Percentiles rank a stretch among this genome's conserved stretches.
Evolutionary conservation across 2,329 filamentous ascomycete species (phyloP).

Genomic region (Xylariaceae sp.): DNA sequence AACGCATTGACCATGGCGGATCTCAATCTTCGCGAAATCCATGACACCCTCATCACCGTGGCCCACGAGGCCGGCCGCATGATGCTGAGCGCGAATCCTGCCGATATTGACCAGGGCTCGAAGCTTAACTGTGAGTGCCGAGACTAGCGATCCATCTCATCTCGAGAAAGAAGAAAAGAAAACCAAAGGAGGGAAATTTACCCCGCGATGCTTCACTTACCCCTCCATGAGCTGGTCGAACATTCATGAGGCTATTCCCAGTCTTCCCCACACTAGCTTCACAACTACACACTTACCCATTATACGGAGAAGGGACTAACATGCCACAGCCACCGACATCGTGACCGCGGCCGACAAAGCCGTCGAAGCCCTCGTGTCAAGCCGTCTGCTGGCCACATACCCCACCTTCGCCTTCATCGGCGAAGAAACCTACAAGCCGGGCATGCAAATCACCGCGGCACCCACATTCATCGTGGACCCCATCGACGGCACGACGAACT

Average conservation of each 20-base stretch:
- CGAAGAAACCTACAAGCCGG: conserved; percentile 70
- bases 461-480: conserved; percentile 80
- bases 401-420: conserved; percentile 62
- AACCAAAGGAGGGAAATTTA: background rate
- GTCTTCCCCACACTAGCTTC: too few species aligned
- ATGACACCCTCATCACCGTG: conserved; percentile 54
- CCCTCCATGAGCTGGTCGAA: background rate
- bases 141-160: background rate
- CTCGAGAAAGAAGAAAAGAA: background rate
- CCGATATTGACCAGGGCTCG: conserved; percentile 50
- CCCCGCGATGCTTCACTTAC: background rate
- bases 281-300: background rate
- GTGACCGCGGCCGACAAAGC: conserved; percentile 64
- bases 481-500: conserved; percentile 79
- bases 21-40: conserved; percentile 56
- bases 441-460: conserved; percentile 53
- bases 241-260: background rate
- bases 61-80: conserved; percentile 60
- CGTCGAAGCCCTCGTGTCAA: conserved; percentile 57
- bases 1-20: conserved; percentile 39
- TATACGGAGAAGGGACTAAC: background rate
- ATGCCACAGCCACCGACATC: conserved; percentile 55
- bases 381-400: conserved; percentile 47
- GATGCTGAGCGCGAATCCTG: conserved; percentile 58
- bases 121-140: conserved; percentile 58